Conservation (phyloP, 257 asterid species). For the Gentiana macrophylla region DNA sequence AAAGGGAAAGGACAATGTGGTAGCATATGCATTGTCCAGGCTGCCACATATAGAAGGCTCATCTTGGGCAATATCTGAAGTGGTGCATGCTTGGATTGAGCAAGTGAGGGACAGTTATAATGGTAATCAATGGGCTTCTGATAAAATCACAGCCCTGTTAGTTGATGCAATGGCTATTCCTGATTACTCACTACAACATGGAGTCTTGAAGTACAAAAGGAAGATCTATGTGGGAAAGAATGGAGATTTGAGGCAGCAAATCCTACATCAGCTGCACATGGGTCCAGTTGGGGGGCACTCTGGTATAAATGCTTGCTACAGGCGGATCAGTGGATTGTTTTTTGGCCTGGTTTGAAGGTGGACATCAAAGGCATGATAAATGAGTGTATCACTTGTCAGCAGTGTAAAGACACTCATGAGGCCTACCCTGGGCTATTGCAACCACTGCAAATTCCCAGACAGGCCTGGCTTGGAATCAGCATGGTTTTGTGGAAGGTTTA, state of each 20-base stretch:
- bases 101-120: not conserved
- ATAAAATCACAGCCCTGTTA: fast-evolving
- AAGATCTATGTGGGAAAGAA: not conserved
- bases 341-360: not conserved
- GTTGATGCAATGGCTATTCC: fast-evolving
- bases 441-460: not conserved
- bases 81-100: not conserved
- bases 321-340: not conserved
- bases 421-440: not conserved
- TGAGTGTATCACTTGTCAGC: not conserved
- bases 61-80: no score
- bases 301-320: not conserved
- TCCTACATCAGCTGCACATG: not conserved
- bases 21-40: not conserved
- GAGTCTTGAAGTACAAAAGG: not conserved
- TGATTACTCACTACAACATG: no score
- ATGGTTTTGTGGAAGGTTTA: conserved; percentile 1
- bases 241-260: not conserved
- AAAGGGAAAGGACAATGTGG: not conserved
- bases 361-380: not conserved
- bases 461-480: not conserved
- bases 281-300: not conserved
- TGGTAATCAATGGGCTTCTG: not conserved
- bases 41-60: not conserved
- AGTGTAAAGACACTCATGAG: not conserved